A percentile compares a stretch with the other conserved stretches of the same genome.
Conservation (phyloP, 176 grass and related monocot genomes). For the Avena insularis region DNA sequence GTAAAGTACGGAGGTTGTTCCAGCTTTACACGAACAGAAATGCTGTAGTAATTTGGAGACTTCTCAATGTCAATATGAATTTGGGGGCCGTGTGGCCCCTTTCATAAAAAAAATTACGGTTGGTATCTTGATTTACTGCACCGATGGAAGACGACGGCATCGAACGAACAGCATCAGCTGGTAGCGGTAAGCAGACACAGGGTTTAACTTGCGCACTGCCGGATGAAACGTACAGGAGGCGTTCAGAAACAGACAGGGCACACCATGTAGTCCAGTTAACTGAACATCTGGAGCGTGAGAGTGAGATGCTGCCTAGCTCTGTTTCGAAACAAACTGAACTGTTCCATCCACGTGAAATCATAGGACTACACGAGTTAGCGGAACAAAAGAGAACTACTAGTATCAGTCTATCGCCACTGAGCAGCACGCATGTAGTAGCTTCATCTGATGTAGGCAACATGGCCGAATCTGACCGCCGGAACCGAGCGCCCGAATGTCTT, state of each 20-base stretch:
- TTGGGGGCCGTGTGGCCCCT: too few species aligned
- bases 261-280: neutral
- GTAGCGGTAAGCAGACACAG: neutral
- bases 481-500: slow-evolving; percentile 31
- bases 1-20: too few species aligned
- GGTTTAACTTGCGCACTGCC: neutral
- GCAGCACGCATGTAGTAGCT: neutral
- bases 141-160: neutral
- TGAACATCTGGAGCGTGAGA: neutral
- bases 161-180: neutral
- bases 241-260: neutral
- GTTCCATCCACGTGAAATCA: neutral
- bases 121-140: neutral
- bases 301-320: too few species aligned
- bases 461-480: slow-evolving; percentile 47
- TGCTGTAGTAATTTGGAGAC: too few species aligned
- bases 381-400: neutral
- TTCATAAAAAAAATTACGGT: too few species aligned
- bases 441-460: slow-evolving; percentile 55
- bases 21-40: too few species aligned
- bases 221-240: neutral
- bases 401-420: too few species aligned
- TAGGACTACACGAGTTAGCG: neutral
- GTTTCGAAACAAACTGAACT: neutral
- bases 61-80: too few species aligned